Evolutionary conservation across 805 yeast genomes (phyloP), one percentile per base, ranked within the genome.

Genomic region (Maudiozyma bulderi): DNA sequence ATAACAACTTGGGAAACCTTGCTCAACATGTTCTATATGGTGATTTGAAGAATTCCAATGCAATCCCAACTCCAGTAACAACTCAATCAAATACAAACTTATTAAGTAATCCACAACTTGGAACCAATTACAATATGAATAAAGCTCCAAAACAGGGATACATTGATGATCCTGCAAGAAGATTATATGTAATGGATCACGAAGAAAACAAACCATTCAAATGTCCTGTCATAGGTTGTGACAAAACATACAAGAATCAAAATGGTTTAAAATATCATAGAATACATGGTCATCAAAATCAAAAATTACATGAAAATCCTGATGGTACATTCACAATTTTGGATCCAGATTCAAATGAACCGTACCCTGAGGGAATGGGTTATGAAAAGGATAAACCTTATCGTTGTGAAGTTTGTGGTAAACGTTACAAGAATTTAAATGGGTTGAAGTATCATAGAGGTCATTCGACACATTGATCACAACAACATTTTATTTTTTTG

Each of bases 171-270:
- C 99, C 98, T 0, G 96, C 97, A 0, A 77, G 98, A 54, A 93
- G 90, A 63, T 70, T 91, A 51, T 91, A 93, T 63, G 96, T 90
- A 34, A 82, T 86, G 73, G 97, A 90, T 68, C 83, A 81, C 53
- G 90, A 86, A 50, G 96, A 90, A 57, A 86, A 88, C 65, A 83
- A 93, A 67, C 99, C 99, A 32, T 93, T 84, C 72, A 89, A 85
- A 66, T 93, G 99, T 71, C 99, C 98, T 0, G 99, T 93, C 42
- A 86, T 89, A 61, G 99, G 99, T 7, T 93, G 99, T 69, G 97
- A 90, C 59, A 93, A 93, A 73, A 90, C 91, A 31, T 93, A 93
- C 68, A 93, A 93, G 72, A 93, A 93, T 68, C 99, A 93, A 70
- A 93, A 93, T 64, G 99, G 99, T 14, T 75, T 93, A 62, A 93